These are phyloP conservation scores for Sarocladiaceae sp. DNA, from an alignment of 2,329 filamentous ascomycete species.

Conservation along the genomic window DNA sequence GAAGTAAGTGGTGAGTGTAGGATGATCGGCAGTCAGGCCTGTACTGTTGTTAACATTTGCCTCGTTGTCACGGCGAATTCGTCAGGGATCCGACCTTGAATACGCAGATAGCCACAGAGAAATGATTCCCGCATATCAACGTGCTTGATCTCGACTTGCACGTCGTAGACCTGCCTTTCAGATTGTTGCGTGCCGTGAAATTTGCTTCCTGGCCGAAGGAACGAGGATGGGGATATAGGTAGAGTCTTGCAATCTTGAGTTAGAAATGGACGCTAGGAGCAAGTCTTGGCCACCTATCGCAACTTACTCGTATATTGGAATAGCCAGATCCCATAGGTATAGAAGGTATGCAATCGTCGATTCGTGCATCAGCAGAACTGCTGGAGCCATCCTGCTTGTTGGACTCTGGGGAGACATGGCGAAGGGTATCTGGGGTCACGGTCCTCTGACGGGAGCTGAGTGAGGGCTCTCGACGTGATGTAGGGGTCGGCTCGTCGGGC, in stretches of 20 bases:
- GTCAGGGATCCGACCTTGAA: conserved; percentile 65
- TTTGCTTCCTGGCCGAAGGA: conserved; percentile 78
- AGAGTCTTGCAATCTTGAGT: conserved; percentile 50
- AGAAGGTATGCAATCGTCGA: conserved; percentile 13
- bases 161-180: conserved; percentile 88
- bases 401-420: background rate
- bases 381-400: background rate
- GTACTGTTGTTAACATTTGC: conserved; percentile 11
- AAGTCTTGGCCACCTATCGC: conserved; percentile 34
- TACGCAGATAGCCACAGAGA: conserved; percentile 89
- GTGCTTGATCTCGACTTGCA: conserved; percentile 95
- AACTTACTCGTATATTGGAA: conserved; percentile 30
- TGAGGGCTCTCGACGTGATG: conserved; percentile 18
- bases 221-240: conserved; percentile 79
- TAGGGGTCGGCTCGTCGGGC: background rate
- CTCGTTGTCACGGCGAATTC: background rate
- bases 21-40: conserved; percentile 94
- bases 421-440: background rate
- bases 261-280: background rate
- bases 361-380: conserved; percentile 9
- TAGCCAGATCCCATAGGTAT: conserved; percentile 32
- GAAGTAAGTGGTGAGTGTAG: conserved; percentile 96
- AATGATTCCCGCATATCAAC: conserved; percentile 93
- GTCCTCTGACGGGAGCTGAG: background rate
- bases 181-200: conserved; percentile 92